Evolutionary conservation across 2,329 filamentous ascomycete species (phyloP), one percentile per base, ranked within the genome.

Genomic region (Colletotrichum ledebouriae): DNA sequence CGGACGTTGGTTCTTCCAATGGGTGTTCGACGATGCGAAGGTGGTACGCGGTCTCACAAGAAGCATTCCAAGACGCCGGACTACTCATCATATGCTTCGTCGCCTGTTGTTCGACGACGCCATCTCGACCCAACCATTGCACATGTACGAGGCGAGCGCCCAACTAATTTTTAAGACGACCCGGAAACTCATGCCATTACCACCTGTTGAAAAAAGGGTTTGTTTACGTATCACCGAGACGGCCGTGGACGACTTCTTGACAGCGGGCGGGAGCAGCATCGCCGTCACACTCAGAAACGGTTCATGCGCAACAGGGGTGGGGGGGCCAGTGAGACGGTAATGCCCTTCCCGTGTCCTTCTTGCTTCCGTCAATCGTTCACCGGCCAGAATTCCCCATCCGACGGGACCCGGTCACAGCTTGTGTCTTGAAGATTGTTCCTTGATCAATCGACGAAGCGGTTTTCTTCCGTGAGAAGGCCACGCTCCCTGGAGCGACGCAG

Each of bases 111-210:
- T 22, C 58, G 39, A 50, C 42, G 25, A 50, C 42, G 25, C 34
- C 12, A 37, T 42, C 59, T 37, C 56, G 34, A 59, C 56, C 56
- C 42, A 59, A 42, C 63, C 59, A 41, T 63, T 20, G 9, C 53
- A 46, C 58, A n/a, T 11, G 34, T 34, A 25, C 34, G 37, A 37
- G 46, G n/a, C 50, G 33, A 63, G 5, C 33, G 39, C 34, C 42
- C 34, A 37, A 25, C 59, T 17, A 42, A 37, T 33, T 57, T 37
- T 29, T 20, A 29, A 50, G 7, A 41, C 34, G 6, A 10, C 17
- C 49, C 34, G 25, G 22, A 22, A 20, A 29, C n/a, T 37, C 25
- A 6, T 12, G 29, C 22, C 37, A 49, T 34, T 57, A 34, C 12
- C 29, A 44, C 42, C 7, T 4, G 17, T 39, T 29, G 59, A n/a